These are phyloP conservation scores for Pseudocercospora macadamiae DNA, from an alignment of 2,329 filamentous ascomycete genomes.

Conservation along the genomic window DNA sequence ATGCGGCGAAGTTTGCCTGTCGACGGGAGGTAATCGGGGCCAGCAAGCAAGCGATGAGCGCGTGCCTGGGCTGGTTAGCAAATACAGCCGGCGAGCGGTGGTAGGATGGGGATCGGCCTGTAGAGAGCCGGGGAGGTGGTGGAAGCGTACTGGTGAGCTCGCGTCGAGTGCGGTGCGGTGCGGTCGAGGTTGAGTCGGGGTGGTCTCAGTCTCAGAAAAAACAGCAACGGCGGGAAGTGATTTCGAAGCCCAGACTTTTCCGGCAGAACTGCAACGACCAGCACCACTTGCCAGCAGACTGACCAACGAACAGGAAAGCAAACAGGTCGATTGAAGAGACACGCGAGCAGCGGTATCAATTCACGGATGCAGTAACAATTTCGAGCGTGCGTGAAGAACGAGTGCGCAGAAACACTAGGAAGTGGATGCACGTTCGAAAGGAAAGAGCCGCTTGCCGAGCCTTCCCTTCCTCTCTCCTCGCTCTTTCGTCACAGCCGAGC, in stretches of 20 bases:
- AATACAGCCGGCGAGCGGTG: neutral
- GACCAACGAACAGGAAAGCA: neutral
- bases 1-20: neutral
- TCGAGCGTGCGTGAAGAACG: neutral
- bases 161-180: neutral
- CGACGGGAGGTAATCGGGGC: neutral
- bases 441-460: neutral
- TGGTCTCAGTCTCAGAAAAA: neutral
- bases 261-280: no score
- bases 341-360: neutral
- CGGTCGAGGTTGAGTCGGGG: neutral
- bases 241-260: no score
- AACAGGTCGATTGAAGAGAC: neutral
- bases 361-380: neutral
- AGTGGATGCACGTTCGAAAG: neutral
- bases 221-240: no score
- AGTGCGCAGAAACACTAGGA: neutral
- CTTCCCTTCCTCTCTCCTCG: neutral
- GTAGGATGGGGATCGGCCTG: neutral
- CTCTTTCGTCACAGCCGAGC: neutral
- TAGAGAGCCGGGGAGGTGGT: neutral
- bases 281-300: no score
- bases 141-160: neutral
- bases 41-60: slow-evolving; percentile 6
- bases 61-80: neutral